Evolutionary conservation across 768 basidiomycete genomes (phyloP).

Genomic region (Tylopilus felleus): DNA sequence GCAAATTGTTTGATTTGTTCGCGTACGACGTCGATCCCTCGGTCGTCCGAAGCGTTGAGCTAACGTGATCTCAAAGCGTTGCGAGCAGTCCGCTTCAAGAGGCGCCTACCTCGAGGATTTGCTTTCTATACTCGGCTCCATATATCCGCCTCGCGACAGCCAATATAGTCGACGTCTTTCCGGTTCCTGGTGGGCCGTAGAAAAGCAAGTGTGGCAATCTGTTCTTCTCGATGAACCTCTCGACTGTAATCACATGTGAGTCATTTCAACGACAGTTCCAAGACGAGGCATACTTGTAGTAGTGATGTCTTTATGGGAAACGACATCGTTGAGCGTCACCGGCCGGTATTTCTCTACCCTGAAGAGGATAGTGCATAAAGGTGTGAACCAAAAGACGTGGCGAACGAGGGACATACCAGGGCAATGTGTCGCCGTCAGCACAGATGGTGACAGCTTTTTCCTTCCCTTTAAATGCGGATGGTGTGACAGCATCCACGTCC

Average conservation of each 20-base stretch:
- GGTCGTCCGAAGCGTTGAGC: slow-evolving; percentile 98
- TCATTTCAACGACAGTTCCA: background rate
- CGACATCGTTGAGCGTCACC: slow-evolving; percentile 86
- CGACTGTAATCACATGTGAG: slow-evolving; percentile 53
- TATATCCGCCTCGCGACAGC: slow-evolving; percentile 96
- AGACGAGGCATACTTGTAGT: slow-evolving; percentile 65
- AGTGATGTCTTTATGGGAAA: slow-evolving; percentile 95
- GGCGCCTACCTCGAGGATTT: slow-evolving; percentile 80
- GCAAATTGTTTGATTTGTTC: slow-evolving; percentile 99
- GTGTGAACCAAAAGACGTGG: background rate
- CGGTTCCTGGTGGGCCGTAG: slow-evolving; percentile 97
- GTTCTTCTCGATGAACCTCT: slow-evolving; percentile 94
- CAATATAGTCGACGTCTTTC: slow-evolving; percentile 96
- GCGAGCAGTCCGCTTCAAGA: background rate
- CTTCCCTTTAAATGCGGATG: slow-evolving; percentile 57
- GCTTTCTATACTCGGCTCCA: slow-evolving; percentile 79
- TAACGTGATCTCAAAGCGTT: slow-evolving; percentile 29
- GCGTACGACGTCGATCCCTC: slow-evolving; percentile 97
- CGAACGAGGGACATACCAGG: slow-evolving; percentile 58
- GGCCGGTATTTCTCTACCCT: slow-evolving; percentile 99
- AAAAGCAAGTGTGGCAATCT: slow-evolving; percentile 92
- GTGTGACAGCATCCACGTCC: slow-evolving; percentile 39
- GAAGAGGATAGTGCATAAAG: background rate
- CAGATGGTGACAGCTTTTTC: slow-evolving; percentile 53
- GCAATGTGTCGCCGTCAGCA: slow-evolving; percentile 64